Percentiles rank a stretch among this genome's conserved stretches.
Conservation (phyloP, 352 stramenopile species). For the Thraustotheca clavata region DNA sequence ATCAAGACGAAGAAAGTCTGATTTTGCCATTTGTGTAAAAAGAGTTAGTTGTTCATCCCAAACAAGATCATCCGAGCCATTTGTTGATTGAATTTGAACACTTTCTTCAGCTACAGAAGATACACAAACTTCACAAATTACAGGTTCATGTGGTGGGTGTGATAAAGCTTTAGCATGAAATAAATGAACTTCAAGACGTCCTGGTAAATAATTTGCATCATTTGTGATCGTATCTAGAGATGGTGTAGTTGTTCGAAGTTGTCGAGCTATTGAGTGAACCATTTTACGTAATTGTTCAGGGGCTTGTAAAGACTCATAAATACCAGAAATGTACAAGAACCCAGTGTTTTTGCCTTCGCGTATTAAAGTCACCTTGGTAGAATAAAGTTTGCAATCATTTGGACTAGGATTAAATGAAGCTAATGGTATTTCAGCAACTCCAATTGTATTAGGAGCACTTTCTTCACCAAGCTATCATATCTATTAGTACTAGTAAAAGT, state of each 20-base stretch:
- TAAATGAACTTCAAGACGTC: conserved; percentile 36
- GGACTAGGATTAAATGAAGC: conserved; percentile 26
- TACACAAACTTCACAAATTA: conserved; percentile 36
- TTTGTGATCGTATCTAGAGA: neutral
- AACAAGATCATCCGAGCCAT: conserved; percentile 9
- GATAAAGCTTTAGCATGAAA: conserved; percentile 20
- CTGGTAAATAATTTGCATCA: conserved; percentile 17
- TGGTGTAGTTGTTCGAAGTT: neutral
- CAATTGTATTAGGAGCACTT: conserved; percentile 28
- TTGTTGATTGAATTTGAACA: neutral
- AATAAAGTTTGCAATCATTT: conserved; percentile 19
- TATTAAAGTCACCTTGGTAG: conserved; percentile 29
- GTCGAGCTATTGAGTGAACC: neutral
- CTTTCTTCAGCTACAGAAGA: conserved; percentile 28
- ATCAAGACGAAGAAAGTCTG: conserved; percentile 15
- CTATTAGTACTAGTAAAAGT: neutral
- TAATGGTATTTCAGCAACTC: conserved; percentile 34
- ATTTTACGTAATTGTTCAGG: neutral
- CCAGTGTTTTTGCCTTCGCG: conserved; percentile 31
- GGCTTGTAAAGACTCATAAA: conserved; percentile 34
- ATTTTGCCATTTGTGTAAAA: conserved; percentile 24
- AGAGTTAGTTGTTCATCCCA: conserved; percentile 38
- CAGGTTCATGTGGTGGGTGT: conserved; percentile 10
- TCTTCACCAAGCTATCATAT: conserved; percentile 35
- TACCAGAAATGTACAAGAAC: conserved; percentile 27